phyloP scores from a whole-genome alignment of 2,329 filamentous ascomycete species.

The Fusarium annulatum region DNA sequence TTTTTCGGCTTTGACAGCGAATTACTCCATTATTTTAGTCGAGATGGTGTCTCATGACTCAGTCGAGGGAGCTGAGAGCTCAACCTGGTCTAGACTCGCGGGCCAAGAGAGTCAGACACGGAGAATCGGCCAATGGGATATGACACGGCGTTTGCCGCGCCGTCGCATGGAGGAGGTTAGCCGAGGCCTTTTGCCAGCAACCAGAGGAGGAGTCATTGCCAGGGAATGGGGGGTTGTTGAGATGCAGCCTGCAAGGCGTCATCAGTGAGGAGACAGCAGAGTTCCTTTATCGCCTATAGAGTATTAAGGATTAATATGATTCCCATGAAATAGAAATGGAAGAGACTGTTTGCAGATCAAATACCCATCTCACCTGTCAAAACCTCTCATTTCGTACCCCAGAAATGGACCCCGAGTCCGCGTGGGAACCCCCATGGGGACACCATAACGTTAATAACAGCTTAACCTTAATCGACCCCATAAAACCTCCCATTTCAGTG shows the following conservation, averaged over 20 bases:
- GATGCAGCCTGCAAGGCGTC: neutral
- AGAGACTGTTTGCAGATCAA: neutral
- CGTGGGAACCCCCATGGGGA: slow-evolving; percentile 15
- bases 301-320: no score
- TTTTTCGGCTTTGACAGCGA: neutral
- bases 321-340: neutral
- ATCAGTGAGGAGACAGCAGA: neutral
- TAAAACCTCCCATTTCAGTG: neutral
- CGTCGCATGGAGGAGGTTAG: neutral
- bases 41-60: slow-evolving; percentile 7
- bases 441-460: slow-evolving; percentile 7
- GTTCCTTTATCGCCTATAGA: no score
- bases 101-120: slow-evolving; percentile 15
- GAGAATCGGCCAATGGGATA: slow-evolving; percentile 5
- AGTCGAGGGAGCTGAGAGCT: neutral
- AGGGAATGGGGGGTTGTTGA: neutral
- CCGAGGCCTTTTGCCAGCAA: slow-evolving; percentile 5
- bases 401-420: slow-evolving; percentile 8
- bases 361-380: neutral
- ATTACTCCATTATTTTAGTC: neutral
- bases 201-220: neutral
- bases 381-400: slow-evolving; percentile 7
- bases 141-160: neutral
- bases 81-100: neutral
- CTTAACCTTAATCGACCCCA: slow-evolving; percentile 14